Evolutionary conservation across 2,329 filamentous ascomycete genomes (phyloP), one percentile per base, ranked within the genome.

Genomic region (Stachybotrys chartarum): DNA sequence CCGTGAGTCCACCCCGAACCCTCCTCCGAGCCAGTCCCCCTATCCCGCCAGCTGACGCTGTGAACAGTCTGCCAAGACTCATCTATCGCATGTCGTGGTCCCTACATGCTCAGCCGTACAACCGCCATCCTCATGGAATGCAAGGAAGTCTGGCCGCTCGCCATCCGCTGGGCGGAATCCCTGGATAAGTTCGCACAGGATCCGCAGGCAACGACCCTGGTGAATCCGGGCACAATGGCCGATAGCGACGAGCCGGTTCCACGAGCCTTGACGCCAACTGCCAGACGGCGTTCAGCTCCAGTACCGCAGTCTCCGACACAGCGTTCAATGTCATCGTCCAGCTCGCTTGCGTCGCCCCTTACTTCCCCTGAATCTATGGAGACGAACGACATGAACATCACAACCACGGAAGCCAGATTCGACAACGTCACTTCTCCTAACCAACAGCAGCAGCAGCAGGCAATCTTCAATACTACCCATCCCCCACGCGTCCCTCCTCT

Each of bases 81-180:
- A 5, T 54, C 51, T 4, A 72, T 78, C 35, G 66, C 70, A 42
- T 66, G 66, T 16, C 69, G 74, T 45, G 77, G 76, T 3, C 72
- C 73, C 2, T 63, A 63, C 45, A 81, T 82, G 69, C 75, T 80
- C 7, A 68, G 72, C 18, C 70, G 74, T 8, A 75, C 72, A 35
- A 71, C 78, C 24, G 60, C 58, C 3, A 78, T 82, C 8, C 66
- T 82, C 4, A 68, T 71, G 42, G 76, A 79, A 53, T 78, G 76
- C 62, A 75, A 74, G 55, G 70, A 75, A 45, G 74, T 78, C 14
- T 82, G 79, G 79, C 78, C 79, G 1, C 67, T 81, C 7, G 78
- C 79, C 1, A 69, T 70, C n/a, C 73, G 77, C 7, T 82, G 79
- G 79, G 72, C 77, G n/a, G 75, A 76, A 7, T 73, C 75, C 1